Evolutionary conservation across 805 yeast species (phyloP).

Genomic region (Pichia membranifaciens): DNA sequence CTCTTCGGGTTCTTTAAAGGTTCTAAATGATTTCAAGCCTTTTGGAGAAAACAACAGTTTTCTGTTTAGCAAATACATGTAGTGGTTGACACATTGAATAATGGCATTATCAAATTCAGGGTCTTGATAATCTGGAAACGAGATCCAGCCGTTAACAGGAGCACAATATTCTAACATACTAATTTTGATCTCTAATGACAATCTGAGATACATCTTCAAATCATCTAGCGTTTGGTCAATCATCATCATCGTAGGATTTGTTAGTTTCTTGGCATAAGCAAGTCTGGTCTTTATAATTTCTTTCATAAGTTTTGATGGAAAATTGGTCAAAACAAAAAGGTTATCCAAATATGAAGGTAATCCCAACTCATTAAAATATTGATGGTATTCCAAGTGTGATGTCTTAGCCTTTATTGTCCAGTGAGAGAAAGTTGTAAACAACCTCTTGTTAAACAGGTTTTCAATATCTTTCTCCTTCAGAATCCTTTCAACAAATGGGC

Average conservation of each 20-base stretch:
- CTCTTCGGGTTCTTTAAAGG: slow-evolving; percentile 89
- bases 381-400: slow-evolving; percentile 58
- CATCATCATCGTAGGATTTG: slow-evolving; percentile 89
- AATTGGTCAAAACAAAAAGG: slow-evolving; percentile 58
- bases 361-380: slow-evolving; percentile 58
- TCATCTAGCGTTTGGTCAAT: slow-evolving; percentile 91
- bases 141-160: slow-evolving; percentile 61
- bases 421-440: slow-evolving; percentile 65
- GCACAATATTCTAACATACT: slow-evolving; percentile 55
- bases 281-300: slow-evolving; percentile 73
- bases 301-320: slow-evolving; percentile 75
- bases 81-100: slow-evolving; percentile 65
- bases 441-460: slow-evolving; percentile 61
- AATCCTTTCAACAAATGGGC: slow-evolving; percentile 75
- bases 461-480: slow-evolving; percentile 76
- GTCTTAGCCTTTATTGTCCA: slow-evolving; percentile 77
- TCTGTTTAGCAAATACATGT: slow-evolving; percentile 62
- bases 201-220: slow-evolving; percentile 65
- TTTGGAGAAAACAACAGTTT: slow-evolving; percentile 71
- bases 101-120: slow-evolving; percentile 58
- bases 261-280: slow-evolving; percentile 68
- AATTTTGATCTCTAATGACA: slow-evolving; percentile 70
- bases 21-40: slow-evolving; percentile 53
- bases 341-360: slow-evolving; percentile 67
- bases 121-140: slow-evolving; percentile 58